Evolutionary conservation across 1,284 basidiomycete genomes (phyloP), one percentile per base, ranked within the genome.

Genomic region (Sporisorium reilianum): DNA sequence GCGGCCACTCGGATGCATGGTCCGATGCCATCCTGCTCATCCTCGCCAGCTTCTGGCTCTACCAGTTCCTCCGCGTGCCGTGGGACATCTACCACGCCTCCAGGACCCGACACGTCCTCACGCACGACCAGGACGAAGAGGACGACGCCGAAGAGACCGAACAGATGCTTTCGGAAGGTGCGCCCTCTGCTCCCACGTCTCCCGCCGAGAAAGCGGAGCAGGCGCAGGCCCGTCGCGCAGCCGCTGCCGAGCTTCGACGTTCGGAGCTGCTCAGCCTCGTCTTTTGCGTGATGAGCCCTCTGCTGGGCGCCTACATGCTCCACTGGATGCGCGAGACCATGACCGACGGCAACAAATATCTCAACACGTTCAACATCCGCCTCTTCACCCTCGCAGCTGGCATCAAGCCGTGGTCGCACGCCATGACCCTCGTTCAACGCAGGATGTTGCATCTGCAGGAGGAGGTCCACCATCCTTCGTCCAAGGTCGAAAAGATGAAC

Each of bases 1-100:
- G 80, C 36, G 80, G 85, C n/a, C 72, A 80, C 28, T 84, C 84
- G 10, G 84, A 85, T 67, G 79, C 80, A 36, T 86, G 85, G 85
- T 79, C 78, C 30, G 85, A 86, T 57, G 84, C 80, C 14, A 81
- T 86, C 52, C 73, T 86, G 46, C 80, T 86, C 66, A 59, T 85
- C 20, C 76, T 86, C 20, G 77, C 83, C 34, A 77, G 75, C 61
- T 86, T 85, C 64, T 86, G 85, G 79, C 74, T 81, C 22, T 81
- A 79, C 50, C 80, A 81, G 38, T 80, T 79, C 48, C 63, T 81
- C 26, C 66, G 75, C 1, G 68, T 77, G 11, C 74, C 74, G n/a
- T 76, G 69, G 69, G 69, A 73, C 26, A 65, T 76, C 14, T 76
- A 73, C 53, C 70, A 71, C 38, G 61, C 57, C 30, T 62, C 69